phyloP scores from a whole-genome alignment of 768 basidiomycete species.

The Boletus sp. region DNA sequence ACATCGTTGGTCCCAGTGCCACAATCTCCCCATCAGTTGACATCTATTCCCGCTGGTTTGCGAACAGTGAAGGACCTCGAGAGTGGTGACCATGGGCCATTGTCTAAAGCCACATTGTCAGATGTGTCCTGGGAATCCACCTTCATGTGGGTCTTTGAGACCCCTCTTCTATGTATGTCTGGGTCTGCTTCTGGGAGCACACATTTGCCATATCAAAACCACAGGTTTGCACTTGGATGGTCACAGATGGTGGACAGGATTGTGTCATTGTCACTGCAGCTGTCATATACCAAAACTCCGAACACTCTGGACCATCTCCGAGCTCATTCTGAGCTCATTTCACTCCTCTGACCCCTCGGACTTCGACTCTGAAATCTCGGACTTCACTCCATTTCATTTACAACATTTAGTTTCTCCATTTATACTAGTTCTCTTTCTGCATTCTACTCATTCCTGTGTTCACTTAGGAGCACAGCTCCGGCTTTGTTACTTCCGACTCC shows the following conservation, averaged over 20 bases:
- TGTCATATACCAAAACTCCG: too few relatives aligned
- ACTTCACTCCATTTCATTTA: too few relatives aligned
- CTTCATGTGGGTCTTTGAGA: constrained; percentile 32
- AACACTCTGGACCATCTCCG: too few relatives aligned
- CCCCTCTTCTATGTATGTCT: constrained; percentile 45
- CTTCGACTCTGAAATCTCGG: too few relatives aligned
- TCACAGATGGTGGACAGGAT: constrained; percentile 20
- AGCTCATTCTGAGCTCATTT: too few relatives aligned
- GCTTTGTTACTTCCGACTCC: too few relatives aligned
- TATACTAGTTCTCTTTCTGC: too few relatives aligned
- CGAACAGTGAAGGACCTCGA: constrained; percentile 6
- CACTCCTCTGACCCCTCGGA: too few relatives aligned
- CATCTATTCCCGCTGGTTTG: constrained; percentile 18
- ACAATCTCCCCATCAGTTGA: constrained; percentile 17
- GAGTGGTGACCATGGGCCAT: neutral
- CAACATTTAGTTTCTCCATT: too few relatives aligned
- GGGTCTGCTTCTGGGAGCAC: constrained; percentile 36
- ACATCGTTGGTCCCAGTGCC: neutral
- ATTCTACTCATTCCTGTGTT: too few relatives aligned
- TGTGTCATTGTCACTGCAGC: constrained; percentile 28
- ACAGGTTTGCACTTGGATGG: neutral
- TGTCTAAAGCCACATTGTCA: constrained; percentile 12
- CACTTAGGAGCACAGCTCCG: too few relatives aligned
- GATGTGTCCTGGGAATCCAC: constrained; percentile 21
- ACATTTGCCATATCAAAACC: constrained; percentile 35